These are phyloP conservation scores for Sungouiella thailandica DNA, from an alignment of 805 yeast genomes.

Conservation along the genomic window DNA sequence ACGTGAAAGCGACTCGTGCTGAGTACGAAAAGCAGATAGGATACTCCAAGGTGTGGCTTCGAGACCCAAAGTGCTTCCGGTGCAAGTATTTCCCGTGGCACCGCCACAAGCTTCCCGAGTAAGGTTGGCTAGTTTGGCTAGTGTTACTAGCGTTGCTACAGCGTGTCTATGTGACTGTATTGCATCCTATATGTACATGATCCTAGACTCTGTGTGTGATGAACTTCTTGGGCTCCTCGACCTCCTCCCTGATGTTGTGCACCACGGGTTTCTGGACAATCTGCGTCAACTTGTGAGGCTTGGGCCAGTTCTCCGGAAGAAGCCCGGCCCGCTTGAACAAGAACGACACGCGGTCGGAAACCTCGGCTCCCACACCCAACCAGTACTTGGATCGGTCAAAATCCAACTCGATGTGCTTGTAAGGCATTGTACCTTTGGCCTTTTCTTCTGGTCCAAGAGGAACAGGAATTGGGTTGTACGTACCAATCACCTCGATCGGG, in stretches of 20 bases:
- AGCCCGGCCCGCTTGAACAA: conserved; percentile 77
- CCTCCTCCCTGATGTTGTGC: conserved; percentile 19
- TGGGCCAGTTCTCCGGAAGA: conserved; percentile 55
- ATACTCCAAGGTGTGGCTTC: conserved; percentile 8
- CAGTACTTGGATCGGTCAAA: conserved; percentile 90
- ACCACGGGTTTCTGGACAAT: conserved; percentile 25
- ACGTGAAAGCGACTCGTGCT: conserved; percentile 9
- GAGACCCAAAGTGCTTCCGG: conserved; percentile 8
- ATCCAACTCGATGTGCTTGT: conserved; percentile 78
- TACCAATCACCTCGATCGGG: conserved; percentile 94
- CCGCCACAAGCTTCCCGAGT: conserved; percentile 3
- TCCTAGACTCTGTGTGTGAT: conserved; percentile 27
- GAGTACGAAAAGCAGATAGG: conserved; percentile 9
- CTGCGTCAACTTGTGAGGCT: conserved; percentile 36
- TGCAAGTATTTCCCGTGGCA: conserved; percentile 14
- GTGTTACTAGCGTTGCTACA: background rate
- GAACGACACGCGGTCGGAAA: conserved; percentile 73
- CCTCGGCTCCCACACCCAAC: conserved; percentile 97
- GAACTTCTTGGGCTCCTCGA: conserved; percentile 30
- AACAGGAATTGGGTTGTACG: conserved; percentile 79
- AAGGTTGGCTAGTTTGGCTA: too few species aligned
- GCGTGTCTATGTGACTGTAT: background rate
- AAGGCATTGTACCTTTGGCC: conserved; percentile 52
- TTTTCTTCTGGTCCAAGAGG: conserved; percentile 61
- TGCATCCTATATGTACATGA: conserved; percentile 1